phyloP scores from a whole-genome alignment of 2,329 filamentous ascomycete species.

The Phoma sp. region DNA sequence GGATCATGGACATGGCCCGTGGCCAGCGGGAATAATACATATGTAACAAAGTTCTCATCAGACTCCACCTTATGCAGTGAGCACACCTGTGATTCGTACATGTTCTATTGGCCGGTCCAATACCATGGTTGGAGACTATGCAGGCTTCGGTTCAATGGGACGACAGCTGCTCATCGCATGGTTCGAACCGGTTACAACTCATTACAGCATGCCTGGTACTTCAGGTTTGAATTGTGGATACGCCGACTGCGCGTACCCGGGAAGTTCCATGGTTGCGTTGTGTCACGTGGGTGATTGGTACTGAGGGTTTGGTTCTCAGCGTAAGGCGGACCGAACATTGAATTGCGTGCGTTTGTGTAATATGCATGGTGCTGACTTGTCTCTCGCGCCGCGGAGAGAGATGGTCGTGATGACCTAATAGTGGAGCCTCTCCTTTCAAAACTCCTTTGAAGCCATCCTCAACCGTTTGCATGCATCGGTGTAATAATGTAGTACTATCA shows the following conservation, averaged over 20 bases:
- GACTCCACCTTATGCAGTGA: not conserved
- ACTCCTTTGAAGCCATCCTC: too few species aligned
- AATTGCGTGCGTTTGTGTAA: not conserved
- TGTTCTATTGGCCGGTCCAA: not conserved
- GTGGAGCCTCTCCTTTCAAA: too few species aligned
- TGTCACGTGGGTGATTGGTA: constrained; percentile 7
- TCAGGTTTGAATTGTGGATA: constrained; percentile 9
- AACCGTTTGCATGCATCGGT: not conserved
- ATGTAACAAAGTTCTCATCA: constrained; percentile 12
- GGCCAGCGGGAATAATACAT: constrained; percentile 28
- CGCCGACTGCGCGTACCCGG: not conserved
- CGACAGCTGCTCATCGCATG: constrained; percentile 10
- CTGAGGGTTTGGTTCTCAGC: not conserved
- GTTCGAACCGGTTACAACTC: not conserved
- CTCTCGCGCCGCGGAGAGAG: too few species aligned
- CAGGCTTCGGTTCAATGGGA: not conserved
- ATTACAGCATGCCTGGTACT: constrained; percentile 8
- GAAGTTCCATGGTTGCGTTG: constrained; percentile 1
- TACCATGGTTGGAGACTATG: too few species aligned
- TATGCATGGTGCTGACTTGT: too few species aligned
- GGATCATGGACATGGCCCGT: constrained; percentile 24
- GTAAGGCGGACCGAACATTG: not conserved
- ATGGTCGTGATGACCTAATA: too few species aligned
- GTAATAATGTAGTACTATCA: not conserved
- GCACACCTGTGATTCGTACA: not conserved